Base-by-base conservation (phyloP, 805 yeast genomes). In the Metschnikowia picachoensis region DNA sequence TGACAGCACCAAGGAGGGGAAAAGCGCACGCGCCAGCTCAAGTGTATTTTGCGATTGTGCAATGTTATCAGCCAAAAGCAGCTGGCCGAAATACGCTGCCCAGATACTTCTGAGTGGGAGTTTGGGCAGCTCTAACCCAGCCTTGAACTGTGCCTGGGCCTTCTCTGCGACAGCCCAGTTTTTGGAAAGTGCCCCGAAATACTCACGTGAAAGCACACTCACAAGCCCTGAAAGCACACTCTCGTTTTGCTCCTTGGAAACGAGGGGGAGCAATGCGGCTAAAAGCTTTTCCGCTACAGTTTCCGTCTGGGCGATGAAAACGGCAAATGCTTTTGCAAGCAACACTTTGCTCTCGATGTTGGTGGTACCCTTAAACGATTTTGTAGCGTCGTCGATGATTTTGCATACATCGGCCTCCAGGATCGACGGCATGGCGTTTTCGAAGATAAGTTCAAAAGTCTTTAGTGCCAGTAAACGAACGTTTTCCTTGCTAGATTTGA, bases 171-270 rank as follows among this genome's bases (percentile, higher is more conserved):
- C 49, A 10, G 40, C 31, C 40, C 49, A 42, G 12, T 25, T 40
- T 3, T 41, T 39, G 3, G 42, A 39, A 31, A 46, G 39, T n/a
- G 43, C 45, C n/a, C 15, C 27, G 10, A 73, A 57, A 25, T 75
- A 68, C 51, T 79, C 82, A 1, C 52, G 50, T 34, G 81, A 71
- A 44, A 80, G 74, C 0, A 85, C 76, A 8, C 65, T 61, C 7
- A 84, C 67, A 47, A 81, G 67, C 3, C 71, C 66, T 3, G 67
- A 48, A 34, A 90, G 68, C 0, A 87, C 79, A 1, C 52, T 14
- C 58, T 92, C 98, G 55, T 89, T 87, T 38, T 81, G 78, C 57
- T 92, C 98, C 55, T 87, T 90, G 0, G 77, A 43, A 3, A 85
- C 69, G n/a, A 82, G 65, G 2, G 84, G 72, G 1, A 74, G 51